Evolutionary conservation across 2,329 filamentous ascomycete genomes (phyloP).

Genomic region (Apiospora aurea): DNA sequence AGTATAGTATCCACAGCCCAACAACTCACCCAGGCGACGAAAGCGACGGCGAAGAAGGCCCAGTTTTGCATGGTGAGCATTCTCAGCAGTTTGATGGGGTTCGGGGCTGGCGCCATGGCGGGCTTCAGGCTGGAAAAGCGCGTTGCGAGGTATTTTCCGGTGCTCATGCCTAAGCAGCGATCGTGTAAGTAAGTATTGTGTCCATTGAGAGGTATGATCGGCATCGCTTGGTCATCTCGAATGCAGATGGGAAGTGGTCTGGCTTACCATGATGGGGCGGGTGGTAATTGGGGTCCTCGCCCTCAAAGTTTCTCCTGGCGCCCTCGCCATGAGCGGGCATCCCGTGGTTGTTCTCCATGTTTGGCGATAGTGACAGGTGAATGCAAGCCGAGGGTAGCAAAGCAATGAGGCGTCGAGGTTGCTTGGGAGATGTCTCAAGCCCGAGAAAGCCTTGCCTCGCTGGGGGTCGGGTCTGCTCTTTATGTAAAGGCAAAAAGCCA

Average conservation of each 20-base stretch:
- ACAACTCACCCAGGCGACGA: constrained; percentile 60
- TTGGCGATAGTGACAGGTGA: constrained; percentile 3
- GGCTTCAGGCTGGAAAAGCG: constrained; percentile 64
- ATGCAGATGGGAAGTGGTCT: background rate
- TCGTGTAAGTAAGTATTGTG: background rate
- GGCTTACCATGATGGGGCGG: constrained; percentile 59
- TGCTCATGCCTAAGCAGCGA: constrained; percentile 19
- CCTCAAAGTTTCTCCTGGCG: constrained; percentile 11
- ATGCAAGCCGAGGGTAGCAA: background rate
- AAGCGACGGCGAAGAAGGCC: constrained; percentile 63
- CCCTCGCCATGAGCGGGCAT: background rate
- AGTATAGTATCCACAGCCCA: background rate
- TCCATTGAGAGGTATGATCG: background rate
- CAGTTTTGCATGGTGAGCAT: constrained; percentile 59
- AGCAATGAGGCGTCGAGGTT: background rate
- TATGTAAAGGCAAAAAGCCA: background rate
- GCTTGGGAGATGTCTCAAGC: background rate
- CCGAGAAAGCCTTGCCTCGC: background rate
- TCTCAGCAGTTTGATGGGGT: constrained; percentile 57
- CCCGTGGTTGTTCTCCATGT: constrained; percentile 1
- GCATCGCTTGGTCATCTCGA: background rate
- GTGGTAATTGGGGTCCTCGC: constrained; percentile 35
- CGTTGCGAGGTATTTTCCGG: constrained; percentile 54
- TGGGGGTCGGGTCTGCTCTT: background rate
- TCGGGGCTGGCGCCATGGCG: constrained; percentile 60